phyloP scores from a whole-genome alignment of 108 stramenopile species.

The Poteriospumella lacustris region DNA sequence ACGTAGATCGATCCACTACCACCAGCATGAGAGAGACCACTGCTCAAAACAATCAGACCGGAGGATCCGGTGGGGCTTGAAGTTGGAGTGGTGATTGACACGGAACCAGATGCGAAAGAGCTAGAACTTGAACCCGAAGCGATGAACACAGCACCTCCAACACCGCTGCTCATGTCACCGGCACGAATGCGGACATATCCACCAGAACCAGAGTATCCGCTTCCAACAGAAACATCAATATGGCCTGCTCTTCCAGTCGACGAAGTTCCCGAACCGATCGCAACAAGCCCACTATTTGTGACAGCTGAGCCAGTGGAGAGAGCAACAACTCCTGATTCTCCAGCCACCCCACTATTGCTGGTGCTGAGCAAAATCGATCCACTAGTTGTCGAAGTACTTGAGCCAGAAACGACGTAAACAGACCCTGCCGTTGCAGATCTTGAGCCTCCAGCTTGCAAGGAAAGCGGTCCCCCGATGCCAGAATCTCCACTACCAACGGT shows the following conservation, averaged over 20 bases:
- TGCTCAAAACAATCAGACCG: too few relatives aligned
- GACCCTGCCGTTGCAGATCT: background rate
- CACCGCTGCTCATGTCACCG: background rate
- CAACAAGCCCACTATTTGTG: constrained; percentile 1
- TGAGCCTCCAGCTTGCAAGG: background rate
- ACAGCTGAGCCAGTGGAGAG: constrained; percentile 13
- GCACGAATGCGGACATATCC: background rate
- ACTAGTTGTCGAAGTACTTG: background rate
- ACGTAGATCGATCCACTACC: background rate
- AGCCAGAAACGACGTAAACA: background rate
- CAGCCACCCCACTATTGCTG: background rate
- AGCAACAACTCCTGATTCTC: constrained; percentile 2
- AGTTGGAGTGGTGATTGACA: too few relatives aligned
- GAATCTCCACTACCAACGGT: constrained; percentile 11
- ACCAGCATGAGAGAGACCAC: constrained; percentile 9
- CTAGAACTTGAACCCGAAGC: background rate
- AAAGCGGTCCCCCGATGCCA: constrained; percentile 12
- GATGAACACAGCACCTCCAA: constrained; percentile 14
- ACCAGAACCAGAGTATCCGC: constrained; percentile 6
- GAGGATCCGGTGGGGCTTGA: too few relatives aligned
- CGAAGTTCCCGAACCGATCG: background rate
- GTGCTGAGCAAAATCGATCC: background rate
- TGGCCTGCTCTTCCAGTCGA: background rate
- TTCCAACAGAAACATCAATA: constrained; percentile 1
- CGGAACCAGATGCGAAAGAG: too few relatives aligned